Base-by-base conservation (phyloP, 176 grass and related monocot genomes). In the Juncus effusus region DNA sequence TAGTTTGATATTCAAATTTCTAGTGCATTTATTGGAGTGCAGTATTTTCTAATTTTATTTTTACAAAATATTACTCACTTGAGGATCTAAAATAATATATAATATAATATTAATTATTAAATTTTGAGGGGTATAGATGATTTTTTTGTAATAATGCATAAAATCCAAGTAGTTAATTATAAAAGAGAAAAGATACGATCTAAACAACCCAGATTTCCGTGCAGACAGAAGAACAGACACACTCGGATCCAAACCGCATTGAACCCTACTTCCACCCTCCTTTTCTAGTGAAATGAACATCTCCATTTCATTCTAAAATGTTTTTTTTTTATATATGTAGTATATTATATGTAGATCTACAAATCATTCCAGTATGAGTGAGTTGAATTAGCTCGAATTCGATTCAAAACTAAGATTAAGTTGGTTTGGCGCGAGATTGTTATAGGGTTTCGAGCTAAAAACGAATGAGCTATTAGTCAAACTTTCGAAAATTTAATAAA, bases 191-290 rank as follows among this genome's bases (percentile, higher is more conserved):
- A 14, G 28, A 47, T 52, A 67, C 6, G 51, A 3, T 28, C 11
- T 51, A 50, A 35, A 67, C 15, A 53, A 51, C 7, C 35, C 4
- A 54, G 19, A 69, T 36, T 36, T 69, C 63, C 65, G 65, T 69
- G 65, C 65, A 69, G 65, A 69, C 65, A 69, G 19, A 69, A 54
- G 10, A 39, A 39, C 49, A 69, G 65, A 55, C 65, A 38, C 19
- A 47, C 4, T 47, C 44, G 44, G 4, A 47, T 47, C 4, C 44
- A 47, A 36, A 68, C 37, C 51, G 28, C 16, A 38, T 54, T 68
- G 42, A 45, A 66, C 36, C 15, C 42, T 7, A 65, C 16, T 10
- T 15, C 39, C 35, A 2, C 36, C 40, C 35, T 15, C 6, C 42
- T 9, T 16, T 64, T 65, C 36, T 65, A 36, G 10, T 62, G 36